Evolutionary conservation across 768 basidiomycete species (phyloP).

Genomic region (Boletus bicolor): DNA sequence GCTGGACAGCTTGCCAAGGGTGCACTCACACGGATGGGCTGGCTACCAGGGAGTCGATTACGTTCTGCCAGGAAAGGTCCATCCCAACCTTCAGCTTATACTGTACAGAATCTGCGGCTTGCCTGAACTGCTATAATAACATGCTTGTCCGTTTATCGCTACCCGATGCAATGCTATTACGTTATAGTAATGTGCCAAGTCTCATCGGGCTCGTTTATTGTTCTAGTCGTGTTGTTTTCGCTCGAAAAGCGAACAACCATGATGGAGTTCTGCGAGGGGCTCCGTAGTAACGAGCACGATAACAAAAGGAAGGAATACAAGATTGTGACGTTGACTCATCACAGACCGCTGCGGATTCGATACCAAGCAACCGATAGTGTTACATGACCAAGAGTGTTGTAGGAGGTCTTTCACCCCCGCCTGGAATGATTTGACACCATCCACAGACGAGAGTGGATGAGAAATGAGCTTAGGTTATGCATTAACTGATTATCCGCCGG

Average conservation of each 20-base stretch:
- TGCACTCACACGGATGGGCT: constrained; percentile 37
- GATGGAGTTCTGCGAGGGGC: background rate
- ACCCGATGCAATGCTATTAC: constrained; percentile 3
- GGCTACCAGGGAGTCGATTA: constrained; percentile 23
- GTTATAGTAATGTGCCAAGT: background rate
- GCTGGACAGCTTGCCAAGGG: constrained; percentile 56
- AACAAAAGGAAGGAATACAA: constrained; percentile 13
- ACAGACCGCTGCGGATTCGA: constrained; percentile 10
- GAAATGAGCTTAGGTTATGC: constrained; percentile 28
- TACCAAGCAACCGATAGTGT: constrained; percentile 23
- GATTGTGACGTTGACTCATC: constrained; percentile 6
- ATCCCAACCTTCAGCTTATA: constrained; percentile 18
- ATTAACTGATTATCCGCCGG: constrained; percentile 30
- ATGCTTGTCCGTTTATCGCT: background rate
- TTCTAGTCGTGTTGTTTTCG: constrained; percentile 3
- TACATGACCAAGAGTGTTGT: constrained; percentile 28
- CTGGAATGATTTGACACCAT: constrained; percentile 11
- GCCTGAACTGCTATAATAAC: constrained; percentile 11
- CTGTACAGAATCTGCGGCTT: constrained; percentile 19
- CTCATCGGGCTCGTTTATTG: constrained; percentile 6
- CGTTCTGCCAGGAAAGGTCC: constrained; percentile 7
- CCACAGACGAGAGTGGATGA: constrained; percentile 16
- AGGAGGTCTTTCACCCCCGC: constrained; percentile 9
- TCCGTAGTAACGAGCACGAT: constrained; percentile 16
- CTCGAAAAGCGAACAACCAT: constrained; percentile 3